Evolutionary conservation across 2,329 filamentous ascomycete species (phyloP), one percentile per base, ranked within the genome.

Genomic region (Diplodia corticola): DNA sequence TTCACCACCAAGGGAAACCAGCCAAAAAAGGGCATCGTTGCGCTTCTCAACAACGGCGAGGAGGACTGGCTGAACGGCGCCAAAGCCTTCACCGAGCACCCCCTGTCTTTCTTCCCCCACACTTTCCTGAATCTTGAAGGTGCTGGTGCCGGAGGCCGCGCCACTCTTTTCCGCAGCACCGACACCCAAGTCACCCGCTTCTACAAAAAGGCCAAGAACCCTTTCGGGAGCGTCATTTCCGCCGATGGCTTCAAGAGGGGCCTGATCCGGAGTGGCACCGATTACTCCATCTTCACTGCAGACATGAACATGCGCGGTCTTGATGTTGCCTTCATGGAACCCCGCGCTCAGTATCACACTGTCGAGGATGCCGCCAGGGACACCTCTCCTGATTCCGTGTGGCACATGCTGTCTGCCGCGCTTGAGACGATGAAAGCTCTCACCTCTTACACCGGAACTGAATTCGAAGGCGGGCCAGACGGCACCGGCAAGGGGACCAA

Each of bases 61-160:
- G 95, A 99, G 76, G 94, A 98, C 73, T 95, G 89, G 40, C 82
- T 98, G 12, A 91, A 96, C 70, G 95, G 95, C 0, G 93, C 94
- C 6, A 86, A 88, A 68, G 93, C 91, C 5, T 97, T 96, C 73
- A 89, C 91, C 30, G 88, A 92, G 70, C 92, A 93, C 75, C 91
- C 93, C 0, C 83, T 97, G 69, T 88, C 92, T 12, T 87, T 87
- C 63, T 91, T 96, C 66, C 86, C 92, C 10, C 91, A 93, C 74
- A 92, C 92, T 0, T 98, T 99, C 74, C 82, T 98, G 70, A 99
- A 99, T 71, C 86, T 99, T 17, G 95, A 99, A 78, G 95, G 95
- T 13, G 94, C 94, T 48, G 95, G 94, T 59, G 94, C 94, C 13
- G 95, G 95, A 12, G 93, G 94, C 0, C 86, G 92, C 67, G 93